Evolutionary conservation across 208 protist species (phyloP).

Genomic region (Zelonia costaricensis): DNA sequence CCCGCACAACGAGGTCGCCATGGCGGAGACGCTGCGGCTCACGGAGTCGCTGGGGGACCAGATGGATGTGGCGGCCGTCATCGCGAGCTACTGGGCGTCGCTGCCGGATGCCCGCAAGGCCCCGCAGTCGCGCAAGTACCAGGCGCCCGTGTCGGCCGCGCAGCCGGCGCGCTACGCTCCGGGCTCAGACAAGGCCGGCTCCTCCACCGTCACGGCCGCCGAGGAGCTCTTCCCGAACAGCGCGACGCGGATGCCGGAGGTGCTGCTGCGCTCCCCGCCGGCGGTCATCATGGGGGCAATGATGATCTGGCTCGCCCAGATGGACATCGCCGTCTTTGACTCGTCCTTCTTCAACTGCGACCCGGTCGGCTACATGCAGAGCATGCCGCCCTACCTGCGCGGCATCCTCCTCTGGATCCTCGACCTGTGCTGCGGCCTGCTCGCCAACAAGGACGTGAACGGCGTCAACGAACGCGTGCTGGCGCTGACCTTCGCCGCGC

Average conservation of each 20-base stretch:
- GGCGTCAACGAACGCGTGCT: slow-evolving; percentile 63
- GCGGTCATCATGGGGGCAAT: slow-evolving; percentile 73
- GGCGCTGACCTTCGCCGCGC: slow-evolving; percentile 72
- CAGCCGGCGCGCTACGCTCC: slow-evolving; percentile 75
- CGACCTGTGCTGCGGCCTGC: slow-evolving; percentile 70
- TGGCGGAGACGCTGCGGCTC: slow-evolving; percentile 64
- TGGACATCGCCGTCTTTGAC: slow-evolving; percentile 72
- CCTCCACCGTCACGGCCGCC: slow-evolving; percentile 28
- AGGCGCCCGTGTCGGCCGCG: slow-evolving; percentile 50
- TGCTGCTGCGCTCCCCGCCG: slow-evolving; percentile 64
- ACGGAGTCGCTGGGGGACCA: slow-evolving; percentile 57
- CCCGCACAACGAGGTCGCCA: slow-evolving; percentile 62
- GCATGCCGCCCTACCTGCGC: slow-evolving; percentile 60
- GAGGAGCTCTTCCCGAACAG: slow-evolving; percentile 68
- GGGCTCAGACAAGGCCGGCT: slow-evolving; percentile 57
- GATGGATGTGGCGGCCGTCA: slow-evolving; percentile 49
- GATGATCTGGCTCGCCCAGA: slow-evolving; percentile 70
- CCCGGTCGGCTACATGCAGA: slow-evolving; percentile 71
- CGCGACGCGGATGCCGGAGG: slow-evolving; percentile 56
- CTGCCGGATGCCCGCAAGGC: slow-evolving; percentile 43
- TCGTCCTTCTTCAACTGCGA: slow-evolving; percentile 61
- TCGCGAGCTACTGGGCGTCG: slow-evolving; percentile 63
- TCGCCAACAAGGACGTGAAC: slow-evolving; percentile 64
- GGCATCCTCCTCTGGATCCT: slow-evolving; percentile 76
- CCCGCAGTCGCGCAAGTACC: slow-evolving; percentile 28